These are phyloP conservation scores for Metschnikowia arizonensis DNA, from an alignment of 805 yeast genomes.

Conservation along the genomic window DNA sequence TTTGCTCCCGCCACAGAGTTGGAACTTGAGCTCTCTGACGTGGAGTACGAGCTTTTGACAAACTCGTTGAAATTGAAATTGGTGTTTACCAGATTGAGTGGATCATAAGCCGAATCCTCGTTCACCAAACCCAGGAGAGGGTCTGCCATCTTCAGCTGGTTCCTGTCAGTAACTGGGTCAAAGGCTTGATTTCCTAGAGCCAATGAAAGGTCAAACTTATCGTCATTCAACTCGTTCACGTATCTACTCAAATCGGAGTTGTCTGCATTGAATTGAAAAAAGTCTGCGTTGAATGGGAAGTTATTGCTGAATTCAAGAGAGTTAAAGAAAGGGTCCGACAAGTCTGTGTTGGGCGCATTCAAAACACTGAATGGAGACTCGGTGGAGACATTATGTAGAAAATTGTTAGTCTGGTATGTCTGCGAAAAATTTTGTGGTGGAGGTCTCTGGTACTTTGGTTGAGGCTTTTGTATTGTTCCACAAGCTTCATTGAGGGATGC, in stretches of 20 bases:
- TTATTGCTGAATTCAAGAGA: background rate
- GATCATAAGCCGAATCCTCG: conserved; percentile 57
- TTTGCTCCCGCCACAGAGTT: conserved; percentile 13
- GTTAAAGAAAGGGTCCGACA: conserved; percentile 2
- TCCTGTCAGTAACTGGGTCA: conserved; percentile 10
- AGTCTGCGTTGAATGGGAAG: background rate
- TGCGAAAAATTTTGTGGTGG: conserved; percentile 7
- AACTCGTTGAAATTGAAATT: conserved; percentile 38
- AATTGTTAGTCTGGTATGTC: conserved; percentile 6
- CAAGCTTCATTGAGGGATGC: conserved; percentile 73
- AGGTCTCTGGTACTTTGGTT: conserved; percentile 45
- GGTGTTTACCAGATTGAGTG: conserved; percentile 31
- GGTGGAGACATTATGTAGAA: background rate
- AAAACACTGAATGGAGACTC: conserved; percentile 3
- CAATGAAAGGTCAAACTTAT: conserved; percentile 50
- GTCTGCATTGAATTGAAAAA: background rate
- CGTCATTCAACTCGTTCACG: conserved; percentile 32
- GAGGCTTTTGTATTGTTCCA: conserved; percentile 67
- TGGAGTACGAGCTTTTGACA: conserved; percentile 29
- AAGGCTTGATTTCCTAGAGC: conserved; percentile 38
- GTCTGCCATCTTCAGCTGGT: conserved; percentile 24
- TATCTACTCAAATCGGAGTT: background rate
- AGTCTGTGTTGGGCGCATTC: conserved; percentile 1
- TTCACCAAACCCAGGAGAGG: conserved; percentile 44
- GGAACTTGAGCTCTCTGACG: conserved; percentile 19